Evolutionary conservation across 2,329 filamentous ascomycete species (phyloP).

Genomic region (Dactylellina haptotyla): DNA sequence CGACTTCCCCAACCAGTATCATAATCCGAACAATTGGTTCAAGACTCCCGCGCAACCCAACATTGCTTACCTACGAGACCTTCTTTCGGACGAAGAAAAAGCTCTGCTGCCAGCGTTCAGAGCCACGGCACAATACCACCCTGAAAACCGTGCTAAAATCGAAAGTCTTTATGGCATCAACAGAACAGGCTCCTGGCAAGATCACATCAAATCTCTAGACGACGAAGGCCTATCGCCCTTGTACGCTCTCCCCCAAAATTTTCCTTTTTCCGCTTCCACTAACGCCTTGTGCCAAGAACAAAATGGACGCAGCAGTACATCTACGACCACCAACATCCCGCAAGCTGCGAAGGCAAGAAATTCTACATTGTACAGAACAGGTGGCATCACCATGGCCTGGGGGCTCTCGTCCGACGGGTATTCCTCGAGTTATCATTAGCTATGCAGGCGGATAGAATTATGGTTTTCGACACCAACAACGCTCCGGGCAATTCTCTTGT

Average conservation of each 20-base stretch:
- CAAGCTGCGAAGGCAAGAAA: slow-evolving; percentile 38
- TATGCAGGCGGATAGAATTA: slow-evolving; percentile 31
- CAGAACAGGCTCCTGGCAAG: slow-evolving; percentile 40
- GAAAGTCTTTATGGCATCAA: slow-evolving; percentile 48
- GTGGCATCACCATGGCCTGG: slow-evolving; percentile 44
- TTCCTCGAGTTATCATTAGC: slow-evolving; percentile 38
- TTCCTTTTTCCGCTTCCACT: not conserved
- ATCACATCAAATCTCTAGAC: slow-evolving; percentile 37
- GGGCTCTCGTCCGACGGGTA: slow-evolving; percentile 34
- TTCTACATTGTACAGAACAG: slow-evolving; percentile 40
- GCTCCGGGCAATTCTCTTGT: slow-evolving; percentile 39
- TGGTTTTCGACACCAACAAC: slow-evolving; percentile 22
- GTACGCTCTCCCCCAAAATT: slow-evolving; percentile 8
- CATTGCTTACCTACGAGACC: not conserved
- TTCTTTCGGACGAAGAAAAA: slow-evolving; percentile 25
- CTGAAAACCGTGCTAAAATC: slow-evolving; percentile 15
- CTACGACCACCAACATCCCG: slow-evolving; percentile 43
- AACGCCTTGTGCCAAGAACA: slow-evolving; percentile 33
- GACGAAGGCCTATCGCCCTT: slow-evolving; percentile 35
- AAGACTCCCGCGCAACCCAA: slow-evolving; percentile 22
- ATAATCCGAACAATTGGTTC: slow-evolving; percentile 48
- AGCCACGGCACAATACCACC: not conserved
- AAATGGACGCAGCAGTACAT: slow-evolving; percentile 50
- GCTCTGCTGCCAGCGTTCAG: slow-evolving; percentile 13
- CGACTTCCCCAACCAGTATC: slow-evolving; percentile 40